Evolutionary conservation across 495 filamentous ascomycete genomes (phyloP).

Genomic region (Penicillium chermesinum): DNA sequence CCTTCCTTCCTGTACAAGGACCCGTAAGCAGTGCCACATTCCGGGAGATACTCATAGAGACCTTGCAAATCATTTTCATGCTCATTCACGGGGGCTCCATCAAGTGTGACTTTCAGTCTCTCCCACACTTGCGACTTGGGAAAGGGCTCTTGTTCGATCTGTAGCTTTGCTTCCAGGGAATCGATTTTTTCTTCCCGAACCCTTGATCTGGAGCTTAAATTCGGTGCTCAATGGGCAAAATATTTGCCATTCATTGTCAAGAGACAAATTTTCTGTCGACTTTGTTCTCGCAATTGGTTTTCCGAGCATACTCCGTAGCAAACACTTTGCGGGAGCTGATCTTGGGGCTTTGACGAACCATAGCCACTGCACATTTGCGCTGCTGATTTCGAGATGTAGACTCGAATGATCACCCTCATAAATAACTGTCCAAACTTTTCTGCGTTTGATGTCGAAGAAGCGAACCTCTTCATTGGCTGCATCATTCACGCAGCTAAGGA

Average conservation of each 20-base stretch:
- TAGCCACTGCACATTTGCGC: slow-evolving; percentile 44
- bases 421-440: slow-evolving; percentile 46
- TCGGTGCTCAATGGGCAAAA: slow-evolving; percentile 36
- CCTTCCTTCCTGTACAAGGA: slow-evolving; percentile 47
- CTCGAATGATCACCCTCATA: slow-evolving; percentile 46
- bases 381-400: slow-evolving; percentile 47
- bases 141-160: neutral
- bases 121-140: slow-evolving; percentile 38
- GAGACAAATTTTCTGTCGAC: slow-evolving; percentile 22
- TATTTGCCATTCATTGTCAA: slow-evolving; percentile 50
- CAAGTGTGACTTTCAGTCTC: slow-evolving; percentile 27
- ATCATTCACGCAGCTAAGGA: neutral
- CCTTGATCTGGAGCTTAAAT: slow-evolving; percentile 4
- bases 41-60: slow-evolving; percentile 47
- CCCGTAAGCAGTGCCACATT: slow-evolving; percentile 64
- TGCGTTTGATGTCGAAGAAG: slow-evolving; percentile 43
- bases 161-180: neutral
- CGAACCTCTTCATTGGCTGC: slow-evolving; percentile 39
- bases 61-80: slow-evolving; percentile 49
- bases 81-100: slow-evolving; percentile 19
- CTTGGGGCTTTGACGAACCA: slow-evolving; percentile 45
- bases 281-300: slow-evolving; percentile 54
- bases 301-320: slow-evolving; percentile 41
- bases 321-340: slow-evolving; percentile 32
- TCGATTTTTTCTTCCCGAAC: slow-evolving; percentile 9